Conservation (phyloP, 192 early-diverging fungal genomes). For the Rhizoclosmatium sp. region DNA sequence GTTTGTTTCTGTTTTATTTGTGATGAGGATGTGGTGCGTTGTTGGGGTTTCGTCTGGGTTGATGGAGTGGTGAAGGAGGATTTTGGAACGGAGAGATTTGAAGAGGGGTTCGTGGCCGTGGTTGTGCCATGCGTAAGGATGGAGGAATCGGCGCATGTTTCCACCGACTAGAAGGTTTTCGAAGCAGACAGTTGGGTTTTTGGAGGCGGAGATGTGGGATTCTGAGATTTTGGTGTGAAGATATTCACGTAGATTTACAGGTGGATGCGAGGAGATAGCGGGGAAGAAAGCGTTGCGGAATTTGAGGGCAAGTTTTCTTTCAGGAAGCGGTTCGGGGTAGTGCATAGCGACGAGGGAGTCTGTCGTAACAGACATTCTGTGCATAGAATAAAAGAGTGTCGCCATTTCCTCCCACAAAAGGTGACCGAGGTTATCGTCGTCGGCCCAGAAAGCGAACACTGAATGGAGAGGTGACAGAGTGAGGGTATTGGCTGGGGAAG, state of each 20-base stretch:
- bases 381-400: slow-evolving; percentile 32
- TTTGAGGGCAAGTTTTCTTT: slow-evolving; percentile 23
- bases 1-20: slow-evolving; percentile 39
- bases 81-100: slow-evolving; percentile 11
- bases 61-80: slow-evolving; percentile 31
- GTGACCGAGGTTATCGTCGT: slow-evolving; percentile 41
- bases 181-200: slow-evolving; percentile 31
- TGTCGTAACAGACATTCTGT: slow-evolving; percentile 25
- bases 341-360: slow-evolving; percentile 21
- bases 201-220: neutral
- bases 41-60: slow-evolving; percentile 24
- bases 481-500: slow-evolving; percentile 15
- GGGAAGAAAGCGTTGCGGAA: slow-evolving; percentile 34
- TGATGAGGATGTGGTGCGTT: slow-evolving; percentile 42
- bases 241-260: slow-evolving; percentile 22
- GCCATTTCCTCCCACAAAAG: slow-evolving; percentile 42
- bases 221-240: neutral
- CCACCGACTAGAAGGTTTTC: slow-evolving; percentile 35
- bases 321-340: slow-evolving; percentile 23
- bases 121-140: slow-evolving; percentile 20
- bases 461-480: slow-evolving; percentile 21
- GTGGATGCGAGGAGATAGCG: slow-evolving; percentile 22
- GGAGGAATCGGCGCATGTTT: slow-evolving; percentile 35
- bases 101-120: slow-evolving; percentile 43
- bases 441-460: slow-evolving; percentile 34